Evolutionary conservation across 2,329 filamentous ascomycete species (phyloP), one percentile per base, ranked within the genome.

Genomic region (Penicillium sp.): DNA sequence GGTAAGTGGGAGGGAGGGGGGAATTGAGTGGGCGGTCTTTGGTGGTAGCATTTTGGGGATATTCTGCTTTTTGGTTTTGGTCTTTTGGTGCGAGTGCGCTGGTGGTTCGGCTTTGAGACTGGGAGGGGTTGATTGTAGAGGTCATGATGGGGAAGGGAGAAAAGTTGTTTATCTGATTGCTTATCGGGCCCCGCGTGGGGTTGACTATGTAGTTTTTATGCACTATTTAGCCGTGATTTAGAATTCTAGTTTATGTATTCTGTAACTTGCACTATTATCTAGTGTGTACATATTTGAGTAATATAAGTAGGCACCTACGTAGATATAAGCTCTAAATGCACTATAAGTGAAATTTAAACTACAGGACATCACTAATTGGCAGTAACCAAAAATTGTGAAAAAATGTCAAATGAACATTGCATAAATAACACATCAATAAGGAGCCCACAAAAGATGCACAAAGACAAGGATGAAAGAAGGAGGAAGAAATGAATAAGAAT

Each of bases 1-100:
- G n/a, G 91, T 97, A 51, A 97, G 79, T 62, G 90, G 87, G 55
- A 54, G 68, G 62, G 61, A 57, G 58, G 43, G 54, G 25, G 45
- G 42, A 42, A 53, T 41, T 46, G 54, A 57, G 18, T 22, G 18
- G 55, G 26, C 55, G 49, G 54, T 62, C 54, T 53, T 43, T 50
- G 48, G 55, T 11, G 65, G 61, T 47, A 53, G 64, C 66, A 68
- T 69, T 57, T 61, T 66, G 54, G 2, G 18, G n/a, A n/a, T n/a
- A 18, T 27, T 11, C 35, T 40, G 22, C 27, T 20, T 40, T 35
- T 53, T 47, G 2, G 8, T 45, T 49, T 54, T 40, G 26, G 15
- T 20, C 5, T 35, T 49, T 44, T 27, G n/a, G 18, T n/a, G n/a
- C n/a, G n/a, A 42, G 27, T 6, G 14, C 6, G 12, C 14, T 31